Percentiles rank a stretch among this genome's conserved stretches.
These are phyloP conservation scores for Diddensiella caesifluorescens DNA, from an alignment of 805 yeast species.

Conservation along the genomic window DNA sequence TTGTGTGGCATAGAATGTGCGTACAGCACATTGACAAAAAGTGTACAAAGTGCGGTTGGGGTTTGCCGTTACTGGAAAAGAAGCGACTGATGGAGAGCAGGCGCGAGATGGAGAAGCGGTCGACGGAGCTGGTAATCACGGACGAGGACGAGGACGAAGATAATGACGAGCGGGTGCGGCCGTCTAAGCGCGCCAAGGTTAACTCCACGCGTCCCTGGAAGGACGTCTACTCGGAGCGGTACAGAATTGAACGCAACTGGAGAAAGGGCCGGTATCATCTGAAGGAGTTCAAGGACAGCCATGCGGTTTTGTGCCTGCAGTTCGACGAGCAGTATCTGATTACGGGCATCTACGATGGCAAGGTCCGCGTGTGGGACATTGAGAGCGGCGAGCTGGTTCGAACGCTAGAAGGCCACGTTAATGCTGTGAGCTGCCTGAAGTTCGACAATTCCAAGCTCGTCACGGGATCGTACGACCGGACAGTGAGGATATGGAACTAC, in stretches of 20 bases:
- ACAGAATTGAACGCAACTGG: conserved; percentile 91
- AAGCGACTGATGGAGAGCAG: conserved; percentile 36
- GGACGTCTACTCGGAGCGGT: conserved; percentile 86
- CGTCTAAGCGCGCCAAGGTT: background rate
- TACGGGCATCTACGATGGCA: conserved; percentile 89
- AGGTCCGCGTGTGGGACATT: conserved; percentile 90
- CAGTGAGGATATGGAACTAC: conserved; percentile 94
- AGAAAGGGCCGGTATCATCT: conserved; percentile 68
- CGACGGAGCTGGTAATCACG: conserved; percentile 14
- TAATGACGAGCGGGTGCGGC: background rate
- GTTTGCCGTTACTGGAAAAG: conserved; percentile 89
- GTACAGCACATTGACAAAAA: conserved; percentile 97
- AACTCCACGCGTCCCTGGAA: conserved; percentile 80
- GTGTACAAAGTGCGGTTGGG: conserved; percentile 99
- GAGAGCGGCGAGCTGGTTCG: conserved; percentile 70
- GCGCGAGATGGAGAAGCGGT: conserved; percentile 28
- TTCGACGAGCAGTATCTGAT: conserved; percentile 74
- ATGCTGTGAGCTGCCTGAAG: conserved; percentile 77
- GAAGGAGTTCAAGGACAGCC: conserved; percentile 66
- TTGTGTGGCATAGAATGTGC: conserved; percentile 98
- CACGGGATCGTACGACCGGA: conserved; percentile 86
- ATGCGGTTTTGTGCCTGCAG: conserved; percentile 83
- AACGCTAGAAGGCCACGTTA: conserved; percentile 81
- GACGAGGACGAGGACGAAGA: conserved; percentile 1
- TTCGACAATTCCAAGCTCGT: conserved; percentile 87